A percentile compares a stretch with the other conserved stretches of the same genome.
These are phyloP conservation scores for Globisporangium megalacanthum DNA, from an alignment of 352 stramenopile species.

Conservation along the genomic window DNA sequence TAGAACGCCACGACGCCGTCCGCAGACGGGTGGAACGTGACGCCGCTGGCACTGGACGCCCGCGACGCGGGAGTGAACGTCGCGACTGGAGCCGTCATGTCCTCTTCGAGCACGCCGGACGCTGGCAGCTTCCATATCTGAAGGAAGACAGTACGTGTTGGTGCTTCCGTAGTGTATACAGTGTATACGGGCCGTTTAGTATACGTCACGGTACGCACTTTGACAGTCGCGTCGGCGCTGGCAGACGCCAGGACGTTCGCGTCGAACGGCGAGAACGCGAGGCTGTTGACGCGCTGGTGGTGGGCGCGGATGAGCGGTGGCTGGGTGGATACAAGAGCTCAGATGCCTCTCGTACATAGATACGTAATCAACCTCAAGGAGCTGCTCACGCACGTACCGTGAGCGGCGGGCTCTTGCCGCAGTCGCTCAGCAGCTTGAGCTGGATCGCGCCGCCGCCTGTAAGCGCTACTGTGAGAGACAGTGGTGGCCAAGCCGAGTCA, in stretches of 20 bases:
- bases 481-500: background rate
- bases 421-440: constrained; percentile 42
- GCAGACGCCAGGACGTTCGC: constrained; percentile 44
- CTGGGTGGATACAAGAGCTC: constrained; percentile 9
- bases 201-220: constrained; percentile 15
- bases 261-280: constrained; percentile 60
- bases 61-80: constrained; percentile 12
- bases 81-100: constrained; percentile 17
- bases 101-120: constrained; percentile 16
- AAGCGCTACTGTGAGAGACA: background rate
- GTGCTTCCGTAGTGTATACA: no score
- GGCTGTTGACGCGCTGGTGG: constrained; percentile 45
- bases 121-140: constrained; percentile 55
- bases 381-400: constrained; percentile 14
- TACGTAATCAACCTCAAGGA: background rate
- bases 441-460: constrained; percentile 53
- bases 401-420: constrained; percentile 26
- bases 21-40: constrained; percentile 55
- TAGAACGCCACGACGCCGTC: constrained; percentile 37
- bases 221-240: constrained; percentile 46
- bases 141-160: background rate
- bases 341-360: background rate
- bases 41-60: constrained; percentile 19
- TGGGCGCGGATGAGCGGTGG: constrained; percentile 59
- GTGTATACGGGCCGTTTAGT: no score